A percentile compares a stretch with the other conserved stretches of the same genome.
phyloP scores from a whole-genome alignment of 768 basidiomycete genomes.

The Podaxis mareebaensis region DNA sequence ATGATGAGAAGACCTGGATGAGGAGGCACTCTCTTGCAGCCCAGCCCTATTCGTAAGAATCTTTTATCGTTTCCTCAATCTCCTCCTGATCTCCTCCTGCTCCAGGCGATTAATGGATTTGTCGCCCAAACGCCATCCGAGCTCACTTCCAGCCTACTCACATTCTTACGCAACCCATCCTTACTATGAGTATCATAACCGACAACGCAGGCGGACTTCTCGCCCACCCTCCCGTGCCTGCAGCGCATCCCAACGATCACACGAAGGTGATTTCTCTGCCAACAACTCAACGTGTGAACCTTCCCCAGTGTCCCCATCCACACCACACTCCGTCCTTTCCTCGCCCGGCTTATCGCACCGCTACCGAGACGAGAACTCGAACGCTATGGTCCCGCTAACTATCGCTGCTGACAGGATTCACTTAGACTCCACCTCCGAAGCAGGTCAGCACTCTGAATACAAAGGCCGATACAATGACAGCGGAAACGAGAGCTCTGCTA shows the following conservation, averaged over 20 bases:
- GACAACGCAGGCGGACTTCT: constrained; percentile 7
- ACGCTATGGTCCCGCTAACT: constrained; percentile 6
- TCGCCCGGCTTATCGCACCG: constrained; percentile 11
- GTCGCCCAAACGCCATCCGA: constrained; percentile 22
- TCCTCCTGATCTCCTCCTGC: constrained; percentile 12
- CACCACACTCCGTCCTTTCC: constrained; percentile 47
- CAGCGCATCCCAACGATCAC: constrained; percentile 24
- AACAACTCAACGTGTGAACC: constrained; percentile 49
- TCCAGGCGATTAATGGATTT: constrained; percentile 25
- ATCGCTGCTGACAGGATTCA: constrained; percentile 15
- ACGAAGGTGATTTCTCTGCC: constrained; percentile 34
- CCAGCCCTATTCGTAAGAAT: constrained; percentile 29
- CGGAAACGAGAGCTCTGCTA: not conserved
- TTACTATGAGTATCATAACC: constrained; percentile 19
- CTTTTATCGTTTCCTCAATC: not conserved
- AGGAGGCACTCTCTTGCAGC: constrained; percentile 46
- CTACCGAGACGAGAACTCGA: constrained; percentile 12
- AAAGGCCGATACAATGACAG: constrained; percentile 5
- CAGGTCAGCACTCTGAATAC: not conserved
- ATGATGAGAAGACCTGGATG: constrained; percentile 31
- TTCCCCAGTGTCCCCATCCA: constrained; percentile 57
- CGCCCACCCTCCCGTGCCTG: constrained; percentile 13
- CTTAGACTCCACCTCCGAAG: constrained; percentile 9
- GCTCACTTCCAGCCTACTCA: constrained; percentile 31
- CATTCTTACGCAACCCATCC: constrained; percentile 28